These are phyloP conservation scores for Fraxinus ornus DNA, from an alignment of 305 asterid species.

Conservation along the genomic window DNA sequence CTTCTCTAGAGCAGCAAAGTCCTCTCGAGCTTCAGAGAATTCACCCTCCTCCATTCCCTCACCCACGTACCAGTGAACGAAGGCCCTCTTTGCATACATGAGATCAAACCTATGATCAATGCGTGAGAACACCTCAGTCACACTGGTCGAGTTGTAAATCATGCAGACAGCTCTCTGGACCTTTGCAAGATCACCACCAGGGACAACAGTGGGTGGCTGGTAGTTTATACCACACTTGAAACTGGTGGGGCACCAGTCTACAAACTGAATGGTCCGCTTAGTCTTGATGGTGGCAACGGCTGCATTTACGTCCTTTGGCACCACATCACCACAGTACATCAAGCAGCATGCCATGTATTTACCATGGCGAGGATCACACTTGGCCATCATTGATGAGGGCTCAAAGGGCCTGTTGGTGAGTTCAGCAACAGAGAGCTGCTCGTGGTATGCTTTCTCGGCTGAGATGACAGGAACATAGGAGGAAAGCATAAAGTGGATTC, in stretches of 20 bases:
- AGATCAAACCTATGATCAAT: neutral
- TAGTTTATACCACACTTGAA: neutral
- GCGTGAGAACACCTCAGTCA: neutral
- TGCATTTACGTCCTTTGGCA: slow-evolving; percentile 1
- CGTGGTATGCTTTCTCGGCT: slow-evolving; percentile 33
- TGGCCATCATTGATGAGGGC: slow-evolving; percentile 37
- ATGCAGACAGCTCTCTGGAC: neutral
- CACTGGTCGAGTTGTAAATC: neutral
- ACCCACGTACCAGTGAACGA: slow-evolving; percentile 2
- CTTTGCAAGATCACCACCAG: neutral
- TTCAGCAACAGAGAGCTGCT: slow-evolving; percentile 33
- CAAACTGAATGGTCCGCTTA: neutral
- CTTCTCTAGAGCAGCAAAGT: neutral
- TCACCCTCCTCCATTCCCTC: slow-evolving; percentile 3
- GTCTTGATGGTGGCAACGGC: neutral
- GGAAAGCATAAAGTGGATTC: slow-evolving; percentile 38
- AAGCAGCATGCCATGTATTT: slow-evolving; percentile 30
- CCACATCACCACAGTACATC: slow-evolving; percentile 2
- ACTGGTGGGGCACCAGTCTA: neutral
- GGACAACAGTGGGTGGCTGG: neutral
- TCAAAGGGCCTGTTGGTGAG: slow-evolving; percentile 34
- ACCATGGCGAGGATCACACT: slow-evolving; percentile 37
- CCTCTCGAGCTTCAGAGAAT: slow-evolving; percentile 7
- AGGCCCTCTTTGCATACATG: slow-evolving; percentile 1
- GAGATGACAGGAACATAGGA: slow-evolving; percentile 35